phyloP scores from a whole-genome alignment of 1,139 yeast species.

The Yamadazyma atlantica region DNA sequence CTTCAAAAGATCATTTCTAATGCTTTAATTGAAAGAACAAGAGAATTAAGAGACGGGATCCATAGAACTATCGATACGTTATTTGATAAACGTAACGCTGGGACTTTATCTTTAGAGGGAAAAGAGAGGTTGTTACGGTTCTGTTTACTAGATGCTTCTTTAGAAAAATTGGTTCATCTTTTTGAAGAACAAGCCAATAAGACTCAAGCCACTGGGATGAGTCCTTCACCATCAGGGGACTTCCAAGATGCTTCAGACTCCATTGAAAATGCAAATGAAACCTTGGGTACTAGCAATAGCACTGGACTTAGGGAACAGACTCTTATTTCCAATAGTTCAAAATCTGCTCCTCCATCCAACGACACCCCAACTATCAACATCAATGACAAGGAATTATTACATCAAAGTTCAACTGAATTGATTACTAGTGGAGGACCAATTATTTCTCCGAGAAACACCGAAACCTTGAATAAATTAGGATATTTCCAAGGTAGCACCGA shows the following conservation, averaged over 20 bases:
- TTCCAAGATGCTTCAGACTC: background rate
- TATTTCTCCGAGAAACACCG: conserved; percentile 42
- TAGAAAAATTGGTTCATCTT: conserved; percentile 43
- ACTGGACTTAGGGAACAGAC: background rate
- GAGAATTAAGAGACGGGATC: conserved; percentile 40
- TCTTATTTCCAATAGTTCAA: background rate
- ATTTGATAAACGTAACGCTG: conserved; percentile 36
- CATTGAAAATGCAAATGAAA: background rate
- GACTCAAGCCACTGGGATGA: conserved; percentile 17
- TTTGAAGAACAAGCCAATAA: conserved; percentile 42
- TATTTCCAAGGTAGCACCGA: conserved; percentile 25
- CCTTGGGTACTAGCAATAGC: background rate
- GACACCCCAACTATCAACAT: conserved; percentile 11
- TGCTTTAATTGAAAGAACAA: conserved; percentile 44
- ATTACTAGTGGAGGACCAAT: conserved; percentile 59
- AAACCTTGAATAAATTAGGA: conserved; percentile 22
- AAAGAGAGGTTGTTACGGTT: conserved; percentile 44
- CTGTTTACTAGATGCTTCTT: conserved; percentile 43
- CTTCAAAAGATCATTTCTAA: conserved; percentile 41
- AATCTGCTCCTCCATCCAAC: too few relatives aligned
- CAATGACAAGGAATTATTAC: conserved; percentile 31
- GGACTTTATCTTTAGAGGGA: conserved; percentile 42
- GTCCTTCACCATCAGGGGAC: conserved; percentile 25
- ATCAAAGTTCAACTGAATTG: conserved; percentile 50
- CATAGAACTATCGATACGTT: conserved; percentile 42